A percentile compares a stretch with the other conserved stretches of the same genome.
Conservation (phyloP, 805 yeast genomes). For the Saccharomyces paradoxus region DNA sequence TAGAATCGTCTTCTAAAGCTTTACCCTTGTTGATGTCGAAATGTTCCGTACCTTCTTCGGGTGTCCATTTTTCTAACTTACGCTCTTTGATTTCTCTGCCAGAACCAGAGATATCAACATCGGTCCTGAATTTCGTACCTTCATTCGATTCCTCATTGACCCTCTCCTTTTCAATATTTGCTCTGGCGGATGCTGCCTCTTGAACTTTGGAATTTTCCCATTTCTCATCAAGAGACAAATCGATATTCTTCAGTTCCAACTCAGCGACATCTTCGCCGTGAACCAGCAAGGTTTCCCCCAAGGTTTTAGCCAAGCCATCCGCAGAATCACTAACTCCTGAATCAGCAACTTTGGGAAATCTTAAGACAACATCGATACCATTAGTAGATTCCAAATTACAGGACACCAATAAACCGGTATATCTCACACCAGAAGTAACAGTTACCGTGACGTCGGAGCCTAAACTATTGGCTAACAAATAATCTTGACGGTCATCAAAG, state of each 20-base stretch:
- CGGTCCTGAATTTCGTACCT: constrained; percentile 57
- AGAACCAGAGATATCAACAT: constrained; percentile 68
- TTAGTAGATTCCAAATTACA: constrained; percentile 35
- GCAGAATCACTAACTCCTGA: constrained; percentile 22
- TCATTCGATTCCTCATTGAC: constrained; percentile 12
- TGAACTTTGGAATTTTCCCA: constrained; percentile 10
- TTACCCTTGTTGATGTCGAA: constrained; percentile 6
- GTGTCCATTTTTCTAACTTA: constrained; percentile 78
- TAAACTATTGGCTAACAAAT: constrained; percentile 47
- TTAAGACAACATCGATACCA: constrained; percentile 50
- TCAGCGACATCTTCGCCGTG: constrained; percentile 34
- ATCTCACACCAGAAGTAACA: constrained; percentile 51
- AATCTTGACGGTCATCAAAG: constrained; percentile 51
- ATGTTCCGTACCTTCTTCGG: constrained; percentile 40
- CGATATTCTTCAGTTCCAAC: constrained; percentile 32
- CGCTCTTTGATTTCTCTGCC: constrained; percentile 44
- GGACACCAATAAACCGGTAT: constrained; percentile 51
- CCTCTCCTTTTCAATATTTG: constrained; percentile 5
- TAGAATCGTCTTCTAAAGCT: constrained; percentile 32
- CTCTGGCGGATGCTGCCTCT: constrained; percentile 4
- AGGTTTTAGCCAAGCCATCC: constrained; percentile 18
- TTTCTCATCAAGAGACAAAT: constrained; percentile 22
- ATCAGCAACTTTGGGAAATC: constrained; percentile 39
- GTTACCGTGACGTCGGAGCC: constrained; percentile 54
- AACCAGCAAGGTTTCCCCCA: constrained; percentile 21